Evolutionary conservation across 257 asterid genomes (phyloP).

Genomic region (Solanum pinnatisectum): DNA sequence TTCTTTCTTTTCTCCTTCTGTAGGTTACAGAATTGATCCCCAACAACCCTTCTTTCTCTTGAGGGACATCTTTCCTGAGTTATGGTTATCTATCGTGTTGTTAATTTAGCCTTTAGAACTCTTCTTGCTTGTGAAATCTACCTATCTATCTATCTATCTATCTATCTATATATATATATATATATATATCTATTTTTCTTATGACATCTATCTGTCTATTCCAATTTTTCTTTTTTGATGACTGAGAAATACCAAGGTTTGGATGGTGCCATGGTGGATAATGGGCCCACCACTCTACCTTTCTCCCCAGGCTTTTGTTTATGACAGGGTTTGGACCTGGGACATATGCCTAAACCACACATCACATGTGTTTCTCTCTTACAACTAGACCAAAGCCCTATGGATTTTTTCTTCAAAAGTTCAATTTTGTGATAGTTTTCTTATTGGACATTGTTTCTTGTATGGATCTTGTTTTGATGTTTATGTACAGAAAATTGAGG

Average conservation of each 20-base stretch:
- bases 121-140: neutral
- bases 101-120: neutral
- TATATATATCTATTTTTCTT: too few species aligned
- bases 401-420: neutral
- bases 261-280: neutral
- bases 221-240: neutral
- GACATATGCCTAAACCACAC: neutral
- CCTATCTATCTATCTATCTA: neutral
- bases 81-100: neutral
- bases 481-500: constrained; percentile 77
- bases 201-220: neutral
- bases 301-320: neutral
- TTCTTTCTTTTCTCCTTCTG: neutral
- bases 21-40: neutral
- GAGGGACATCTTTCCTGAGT: neutral
- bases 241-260: neutral
- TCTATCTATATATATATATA: too few species aligned
- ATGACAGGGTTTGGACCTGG: neutral
- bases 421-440: neutral
- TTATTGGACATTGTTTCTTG: neutral
- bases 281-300: neutral
- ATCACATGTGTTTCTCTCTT: neutral
- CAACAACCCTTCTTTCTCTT: neutral
- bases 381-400: neutral
- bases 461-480: neutral